Evolutionary conservation across 2,329 filamentous ascomycete genomes (phyloP).

Genomic region (Rachicladosporium sp.): DNA sequence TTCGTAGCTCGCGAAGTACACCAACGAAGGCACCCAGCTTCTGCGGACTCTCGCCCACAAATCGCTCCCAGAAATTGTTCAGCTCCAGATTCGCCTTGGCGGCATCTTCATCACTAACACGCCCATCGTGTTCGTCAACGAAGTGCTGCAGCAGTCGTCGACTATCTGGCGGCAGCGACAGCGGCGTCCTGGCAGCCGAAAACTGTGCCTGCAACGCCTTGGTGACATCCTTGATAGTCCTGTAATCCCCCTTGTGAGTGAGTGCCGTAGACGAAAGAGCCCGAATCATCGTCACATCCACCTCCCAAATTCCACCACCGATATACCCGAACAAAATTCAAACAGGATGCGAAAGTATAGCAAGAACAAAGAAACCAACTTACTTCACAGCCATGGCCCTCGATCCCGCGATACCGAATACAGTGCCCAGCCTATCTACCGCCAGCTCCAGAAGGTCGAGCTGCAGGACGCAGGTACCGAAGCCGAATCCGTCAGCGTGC

Average conservation of each 20-base stretch:
- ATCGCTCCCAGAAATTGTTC: conserved; percentile 51
- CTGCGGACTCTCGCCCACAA: conserved; percentile 44
- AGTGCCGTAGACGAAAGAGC: no score
- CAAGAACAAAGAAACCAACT: no score
- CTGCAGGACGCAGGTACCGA: no score
- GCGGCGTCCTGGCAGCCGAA: conserved; percentile 26
- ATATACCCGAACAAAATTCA: no score
- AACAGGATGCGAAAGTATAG: no score
- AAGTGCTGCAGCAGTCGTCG: conserved; percentile 35
- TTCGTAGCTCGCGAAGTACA: conserved; percentile 51
- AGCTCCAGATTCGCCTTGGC: conserved; percentile 61
- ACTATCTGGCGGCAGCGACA: conserved; percentile 52
- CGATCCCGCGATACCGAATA: no score
- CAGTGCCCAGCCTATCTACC: no score
- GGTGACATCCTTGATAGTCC: conserved; percentile 37
- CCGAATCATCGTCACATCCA: no score
- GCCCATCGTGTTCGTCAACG: conserved; percentile 48
- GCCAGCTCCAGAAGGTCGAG: no score
- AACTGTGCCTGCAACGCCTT: conserved; percentile 35
- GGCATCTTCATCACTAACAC: conserved; percentile 50
- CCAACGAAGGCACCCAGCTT: conserved; percentile 57
- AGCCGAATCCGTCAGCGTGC: no score
- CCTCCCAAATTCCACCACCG: no score
- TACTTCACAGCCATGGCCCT: no score
- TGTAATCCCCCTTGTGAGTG: conserved; percentile 12